phyloP scores from a whole-genome alignment of 257 asterid species.

The Solanum microdontum region DNA sequence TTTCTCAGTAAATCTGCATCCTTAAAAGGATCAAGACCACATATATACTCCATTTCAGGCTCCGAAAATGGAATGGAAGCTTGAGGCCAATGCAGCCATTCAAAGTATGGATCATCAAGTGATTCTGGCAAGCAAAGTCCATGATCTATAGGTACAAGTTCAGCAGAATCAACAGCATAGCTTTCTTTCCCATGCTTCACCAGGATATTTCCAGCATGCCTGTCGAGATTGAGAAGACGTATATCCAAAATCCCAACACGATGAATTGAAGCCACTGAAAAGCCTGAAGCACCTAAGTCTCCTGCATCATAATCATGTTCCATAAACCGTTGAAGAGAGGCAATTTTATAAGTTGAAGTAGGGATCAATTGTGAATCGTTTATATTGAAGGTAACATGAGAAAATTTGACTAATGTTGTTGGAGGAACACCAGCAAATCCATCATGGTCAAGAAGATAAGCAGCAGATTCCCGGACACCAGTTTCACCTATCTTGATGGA shows the following conservation, averaged over 20 bases:
- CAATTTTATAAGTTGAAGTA: constrained; percentile 38
- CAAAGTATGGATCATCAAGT: constrained; percentile 90
- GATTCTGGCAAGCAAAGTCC: constrained; percentile 91
- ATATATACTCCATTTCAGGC: constrained; percentile 56
- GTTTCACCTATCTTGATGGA: constrained; percentile 88
- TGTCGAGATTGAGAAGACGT: constrained; percentile 78
- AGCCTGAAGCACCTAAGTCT: constrained; percentile 85
- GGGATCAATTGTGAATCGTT: constrained; percentile 24
- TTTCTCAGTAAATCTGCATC: constrained; percentile 61
- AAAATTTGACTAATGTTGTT: constrained; percentile 65
- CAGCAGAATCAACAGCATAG: constrained; percentile 40
- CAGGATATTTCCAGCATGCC: constrained; percentile 90
- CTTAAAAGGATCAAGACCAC: constrained; percentile 58
- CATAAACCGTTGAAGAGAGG: constrained; percentile 76
- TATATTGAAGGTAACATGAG: constrained; percentile 51
- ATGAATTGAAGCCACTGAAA: constrained; percentile 69
- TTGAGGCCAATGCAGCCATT: constrained; percentile 97
- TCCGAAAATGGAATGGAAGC: constrained; percentile 82
- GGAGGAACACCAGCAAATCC: constrained; percentile 90
- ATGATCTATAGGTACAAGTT: constrained; percentile 91
- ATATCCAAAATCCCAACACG: constrained; percentile 79
- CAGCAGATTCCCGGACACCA: constrained; percentile 82
- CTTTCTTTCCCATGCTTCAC: constrained; percentile 50
- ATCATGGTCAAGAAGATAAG: constrained; percentile 79
- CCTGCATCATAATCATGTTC: constrained; percentile 81